These are phyloP conservation scores for Ajuga reptans DNA, from an alignment of 305 asterid genomes.

Conservation along the genomic window DNA sequence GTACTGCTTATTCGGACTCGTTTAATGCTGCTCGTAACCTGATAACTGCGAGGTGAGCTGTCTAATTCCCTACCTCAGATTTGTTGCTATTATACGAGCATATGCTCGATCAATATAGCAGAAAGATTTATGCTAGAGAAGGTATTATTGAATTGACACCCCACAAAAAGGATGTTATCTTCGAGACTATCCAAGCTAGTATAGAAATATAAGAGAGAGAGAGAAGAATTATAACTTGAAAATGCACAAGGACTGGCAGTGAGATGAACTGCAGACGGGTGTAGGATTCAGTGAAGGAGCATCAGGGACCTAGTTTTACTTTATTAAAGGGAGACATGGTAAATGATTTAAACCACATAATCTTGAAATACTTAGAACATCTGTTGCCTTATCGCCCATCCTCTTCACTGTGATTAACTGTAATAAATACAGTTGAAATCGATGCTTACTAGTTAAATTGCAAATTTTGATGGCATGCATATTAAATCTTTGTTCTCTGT, in stretches of 20 bases:
- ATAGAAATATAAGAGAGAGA: neutral
- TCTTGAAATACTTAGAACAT: neutral
- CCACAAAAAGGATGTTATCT: neutral
- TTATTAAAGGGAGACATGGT: neutral
- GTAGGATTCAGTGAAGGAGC: neutral
- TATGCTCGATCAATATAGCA: neutral
- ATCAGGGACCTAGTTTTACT: neutral
- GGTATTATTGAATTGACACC: neutral
- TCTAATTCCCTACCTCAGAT: neutral
- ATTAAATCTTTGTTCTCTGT: neutral
- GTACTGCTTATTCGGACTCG: conserved; percentile 45
- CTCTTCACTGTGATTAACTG: too few relatives aligned
- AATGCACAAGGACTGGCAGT: neutral
- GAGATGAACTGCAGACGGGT: neutral
- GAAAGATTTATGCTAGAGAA: neutral
- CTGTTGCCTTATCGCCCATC: too few relatives aligned
- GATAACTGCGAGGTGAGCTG: conserved; percentile 53
- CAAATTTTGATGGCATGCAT: neutral
- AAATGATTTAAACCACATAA: neutral
- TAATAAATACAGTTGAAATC: too few relatives aligned
- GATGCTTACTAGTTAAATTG: neutral
- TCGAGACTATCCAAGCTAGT: neutral
- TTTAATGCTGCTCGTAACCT: conserved; percentile 57
- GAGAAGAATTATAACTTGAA: neutral
- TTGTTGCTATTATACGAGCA: neutral